These are phyloP conservation scores for Mortierella sp. DNA, from an alignment of 371 early-diverging fungal genomes.

Conservation along the genomic window DNA sequence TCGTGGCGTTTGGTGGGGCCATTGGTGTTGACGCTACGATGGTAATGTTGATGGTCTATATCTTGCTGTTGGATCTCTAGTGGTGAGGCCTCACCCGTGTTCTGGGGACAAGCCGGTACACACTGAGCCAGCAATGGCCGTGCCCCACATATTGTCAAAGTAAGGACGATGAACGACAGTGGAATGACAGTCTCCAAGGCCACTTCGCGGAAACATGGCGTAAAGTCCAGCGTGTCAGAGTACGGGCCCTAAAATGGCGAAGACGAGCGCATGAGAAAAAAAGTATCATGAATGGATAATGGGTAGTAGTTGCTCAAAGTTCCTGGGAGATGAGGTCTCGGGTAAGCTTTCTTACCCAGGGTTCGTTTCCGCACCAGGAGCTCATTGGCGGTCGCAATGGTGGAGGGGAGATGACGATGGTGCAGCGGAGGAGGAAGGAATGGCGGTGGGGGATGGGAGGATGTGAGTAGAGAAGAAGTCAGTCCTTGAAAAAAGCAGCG, in stretches of 20 bases:
- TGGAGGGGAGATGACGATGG: not conserved
- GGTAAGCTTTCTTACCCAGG: slow-evolving; percentile 27
- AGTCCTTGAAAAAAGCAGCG: too few species aligned
- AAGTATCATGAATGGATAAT: too few species aligned
- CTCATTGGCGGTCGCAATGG: slow-evolving; percentile 19
- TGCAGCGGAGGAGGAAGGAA: not conserved
- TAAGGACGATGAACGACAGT: slow-evolving; percentile 34
- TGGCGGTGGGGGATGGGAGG: not conserved
- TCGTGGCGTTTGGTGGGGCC: too few species aligned
- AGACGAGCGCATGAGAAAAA: too few species aligned
- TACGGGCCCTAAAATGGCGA: slow-evolving; percentile 37
- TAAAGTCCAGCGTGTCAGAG: slow-evolving; percentile 43
- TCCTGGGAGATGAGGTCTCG: too few species aligned
- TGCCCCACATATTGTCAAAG: slow-evolving; percentile 43
- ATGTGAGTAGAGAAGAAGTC: not conserved
- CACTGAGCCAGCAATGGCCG: slow-evolving; percentile 32
- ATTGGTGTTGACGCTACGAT: too few species aligned
- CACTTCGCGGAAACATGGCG: slow-evolving; percentile 51
- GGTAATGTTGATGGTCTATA: too few species aligned
- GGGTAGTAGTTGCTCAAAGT: too few species aligned
- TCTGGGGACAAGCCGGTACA: not conserved
- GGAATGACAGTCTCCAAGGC: slow-evolving; percentile 42
- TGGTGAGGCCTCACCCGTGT: too few species aligned
- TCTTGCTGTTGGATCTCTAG: too few species aligned
- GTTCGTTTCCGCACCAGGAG: slow-evolving; percentile 52